Base-by-base conservation (phyloP, 2,329 filamentous ascomycete species). In the Phaeosphaeriaceae sp. region DNA sequence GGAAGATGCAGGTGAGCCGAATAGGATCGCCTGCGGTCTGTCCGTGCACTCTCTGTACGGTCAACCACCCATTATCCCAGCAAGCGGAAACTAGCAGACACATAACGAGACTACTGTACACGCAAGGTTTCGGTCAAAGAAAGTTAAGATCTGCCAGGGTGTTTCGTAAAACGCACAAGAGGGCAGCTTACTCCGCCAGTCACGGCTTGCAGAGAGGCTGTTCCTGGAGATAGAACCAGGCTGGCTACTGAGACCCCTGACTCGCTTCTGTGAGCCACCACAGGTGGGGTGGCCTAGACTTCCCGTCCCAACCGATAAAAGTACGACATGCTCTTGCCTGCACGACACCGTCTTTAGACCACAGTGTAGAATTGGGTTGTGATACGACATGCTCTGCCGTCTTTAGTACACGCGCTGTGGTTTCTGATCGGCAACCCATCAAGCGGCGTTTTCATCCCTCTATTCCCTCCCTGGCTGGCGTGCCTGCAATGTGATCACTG, bases 191-290 rank as follows among this genome's bases (percentile, higher is more conserved):
- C 20, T 47, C n/a, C 43, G 48, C 63, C 55, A 66, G 54, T 58
- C 54, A 58, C 46, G 58, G 61, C 62, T 56, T 48, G 51, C 61
- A 41, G 23, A 21, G 48, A 44, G 51, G 39, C 43, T 58, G 60
- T 63, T 52, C 61, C 61, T 63, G 60, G 42, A 26, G 28, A 40
- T n/a, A 36, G 36, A 21, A 46, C 54, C 36, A 52, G 40, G 23
- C 16, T 30, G 40, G 23, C 16, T 30, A 17, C 48, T 50, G 18
- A 12, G 13, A 35, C 52, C 56, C 61, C 61, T 68, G 63, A 63
- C 63, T 68, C 64, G 65, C 54, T 64, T 59, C 48, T 52, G 56
- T 48, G 54, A 52, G 56, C 62, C 60, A 61, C 52, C n/a, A n/a
- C n/a, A n/a, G 41, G 56, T 28, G 38, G 43, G 42, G 53, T 59